Evolutionary conservation across 371 early-diverging fungal genomes (phyloP).

Genomic region (Apophysomyces ossiformis): DNA sequence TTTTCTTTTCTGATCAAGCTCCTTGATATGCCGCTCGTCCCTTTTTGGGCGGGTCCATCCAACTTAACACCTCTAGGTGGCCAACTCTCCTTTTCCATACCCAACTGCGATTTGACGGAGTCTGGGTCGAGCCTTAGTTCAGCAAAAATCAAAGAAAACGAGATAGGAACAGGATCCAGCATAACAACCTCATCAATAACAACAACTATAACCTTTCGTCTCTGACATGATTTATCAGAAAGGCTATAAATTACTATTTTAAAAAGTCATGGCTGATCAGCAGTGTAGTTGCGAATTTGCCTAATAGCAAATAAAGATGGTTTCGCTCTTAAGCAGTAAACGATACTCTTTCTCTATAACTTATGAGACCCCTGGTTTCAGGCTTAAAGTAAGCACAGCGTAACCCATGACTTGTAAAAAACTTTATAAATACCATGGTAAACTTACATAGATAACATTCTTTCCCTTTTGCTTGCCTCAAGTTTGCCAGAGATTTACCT

Average conservation of each 20-base stretch:
- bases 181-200: background rate
- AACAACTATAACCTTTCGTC: background rate
- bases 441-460: no score
- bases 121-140: background rate
- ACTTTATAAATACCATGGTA: background rate
- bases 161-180: background rate
- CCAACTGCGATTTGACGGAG: slow-evolving; percentile 1
- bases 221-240: no score
- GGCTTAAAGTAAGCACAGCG: background rate
- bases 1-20: background rate
- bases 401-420: background rate
- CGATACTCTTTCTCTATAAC: no score
- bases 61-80: background rate
- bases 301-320: background rate
- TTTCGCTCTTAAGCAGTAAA: background rate
- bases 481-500: no score
- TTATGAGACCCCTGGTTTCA: background rate
- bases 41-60: slow-evolving; percentile 10
- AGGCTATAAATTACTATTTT: background rate
- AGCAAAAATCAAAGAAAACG: background rate
- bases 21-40: slow-evolving; percentile 12
- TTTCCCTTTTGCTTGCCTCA: background rate
- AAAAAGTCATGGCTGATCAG: no score
- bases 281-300: slow-evolving; percentile 1
- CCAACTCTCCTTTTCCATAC: slow-evolving; percentile 5